Percentiles rank a stretch among this genome's conserved stretches.
These are phyloP conservation scores for Colletotrichum incanum DNA, from an alignment of 2,329 filamentous ascomycete genomes.

Conservation along the genomic window DNA sequence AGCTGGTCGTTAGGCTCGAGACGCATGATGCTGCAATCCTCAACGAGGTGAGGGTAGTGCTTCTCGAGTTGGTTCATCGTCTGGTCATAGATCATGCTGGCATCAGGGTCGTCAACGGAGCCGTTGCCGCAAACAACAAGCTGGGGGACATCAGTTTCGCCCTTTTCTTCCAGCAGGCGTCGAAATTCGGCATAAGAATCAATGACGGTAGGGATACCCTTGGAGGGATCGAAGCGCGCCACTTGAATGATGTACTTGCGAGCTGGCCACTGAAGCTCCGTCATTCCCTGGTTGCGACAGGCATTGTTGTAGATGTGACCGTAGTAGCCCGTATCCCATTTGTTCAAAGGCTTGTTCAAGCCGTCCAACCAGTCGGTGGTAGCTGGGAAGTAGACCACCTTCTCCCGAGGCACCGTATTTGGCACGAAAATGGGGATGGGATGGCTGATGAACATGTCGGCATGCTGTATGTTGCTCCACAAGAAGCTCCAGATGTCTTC, in stretches of 20 bases:
- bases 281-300: constrained; percentile 73
- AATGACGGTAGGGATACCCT: constrained; percentile 85
- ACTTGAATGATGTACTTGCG: constrained; percentile 85
- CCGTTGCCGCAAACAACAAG: constrained; percentile 85
- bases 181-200: constrained; percentile 83
- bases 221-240: constrained; percentile 86
- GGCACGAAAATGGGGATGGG: constrained; percentile 85
- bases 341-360: constrained; percentile 81
- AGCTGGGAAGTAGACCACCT: constrained; percentile 83
- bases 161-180: constrained; percentile 69
- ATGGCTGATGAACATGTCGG: constrained; percentile 87
- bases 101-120: constrained; percentile 87
- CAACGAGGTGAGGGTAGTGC: constrained; percentile 72
- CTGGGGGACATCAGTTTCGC: constrained; percentile 73
- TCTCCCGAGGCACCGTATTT: constrained; percentile 73
- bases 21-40: constrained; percentile 82
- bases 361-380: constrained; percentile 90
- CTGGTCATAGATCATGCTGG: constrained; percentile 79
- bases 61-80: constrained; percentile 78
- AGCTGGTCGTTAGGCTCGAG: constrained; percentile 85
- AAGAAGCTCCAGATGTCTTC: constrained; percentile 83
- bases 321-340: constrained; percentile 82
- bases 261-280: constrained; percentile 70
- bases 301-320: constrained; percentile 79
- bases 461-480: constrained; percentile 78